Percentiles rank a stretch among this genome's conserved stretches.
Conservation (phyloP, 805 yeast species). For the Teunomyces cretensis region DNA sequence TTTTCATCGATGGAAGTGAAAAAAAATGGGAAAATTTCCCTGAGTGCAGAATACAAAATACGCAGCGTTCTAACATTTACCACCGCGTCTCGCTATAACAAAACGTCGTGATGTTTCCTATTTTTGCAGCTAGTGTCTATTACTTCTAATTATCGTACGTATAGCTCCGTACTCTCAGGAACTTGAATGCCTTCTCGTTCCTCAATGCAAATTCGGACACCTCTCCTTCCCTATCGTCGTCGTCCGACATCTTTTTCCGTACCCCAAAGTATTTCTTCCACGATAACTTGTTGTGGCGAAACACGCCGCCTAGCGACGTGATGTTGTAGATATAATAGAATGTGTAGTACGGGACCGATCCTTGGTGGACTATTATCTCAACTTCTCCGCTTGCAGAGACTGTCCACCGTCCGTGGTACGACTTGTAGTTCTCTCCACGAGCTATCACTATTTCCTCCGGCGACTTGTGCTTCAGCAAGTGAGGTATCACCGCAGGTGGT, state of each 20-base stretch:
- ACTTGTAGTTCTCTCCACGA: constrained; percentile 28
- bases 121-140: background rate
- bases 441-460: constrained; percentile 2
- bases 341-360: constrained; percentile 58
- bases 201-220: constrained; percentile 50
- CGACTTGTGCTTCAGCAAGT: constrained; percentile 36
- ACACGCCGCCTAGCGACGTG: constrained; percentile 53
- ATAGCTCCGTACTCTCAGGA: constrained; percentile 59
- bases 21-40: constrained; percentile 8
- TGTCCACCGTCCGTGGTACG: constrained; percentile 56
- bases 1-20: constrained; percentile 25
- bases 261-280: constrained; percentile 68
- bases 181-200: constrained; percentile 79
- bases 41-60: constrained; percentile 8
- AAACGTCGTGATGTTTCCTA: background rate
- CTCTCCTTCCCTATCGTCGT: constrained; percentile 52
- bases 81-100: background rate
- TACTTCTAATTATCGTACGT: constrained; percentile 8
- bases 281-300: constrained; percentile 64
- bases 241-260: constrained; percentile 36
- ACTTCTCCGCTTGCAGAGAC: constrained; percentile 52
- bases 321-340: constrained; percentile 66
- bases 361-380: constrained; percentile 50
- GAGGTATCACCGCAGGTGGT: constrained; percentile 66
- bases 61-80: constrained; percentile 8